Percentiles rank a stretch among this genome's conserved stretches.
Evolutionary conservation across 2,329 filamentous ascomycete species (phyloP).

Genomic region (Drechslera avenae): DNA sequence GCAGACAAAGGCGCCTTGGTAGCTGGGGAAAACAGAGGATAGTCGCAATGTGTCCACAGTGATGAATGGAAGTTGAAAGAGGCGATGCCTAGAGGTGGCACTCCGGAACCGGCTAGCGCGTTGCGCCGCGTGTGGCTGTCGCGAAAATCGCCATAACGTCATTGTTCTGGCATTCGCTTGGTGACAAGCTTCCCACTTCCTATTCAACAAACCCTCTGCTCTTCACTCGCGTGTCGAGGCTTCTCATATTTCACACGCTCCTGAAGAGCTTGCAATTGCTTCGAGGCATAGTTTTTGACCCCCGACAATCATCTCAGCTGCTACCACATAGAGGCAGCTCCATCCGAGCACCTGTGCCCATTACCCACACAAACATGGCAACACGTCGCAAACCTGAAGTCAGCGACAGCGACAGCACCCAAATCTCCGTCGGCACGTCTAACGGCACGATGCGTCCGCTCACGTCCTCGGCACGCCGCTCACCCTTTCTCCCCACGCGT

Average conservation of each 20-base stretch:
- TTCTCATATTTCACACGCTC: no score
- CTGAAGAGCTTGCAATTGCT: neutral
- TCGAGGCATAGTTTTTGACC: neutral
- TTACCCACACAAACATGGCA: slow-evolving; percentile 30
- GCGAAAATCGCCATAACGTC: slow-evolving; percentile 26
- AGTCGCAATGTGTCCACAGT: no score
- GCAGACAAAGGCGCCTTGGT: no score
- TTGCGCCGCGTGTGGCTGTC: slow-evolving; percentile 25
- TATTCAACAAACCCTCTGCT: neutral
- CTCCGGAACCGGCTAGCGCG: slow-evolving; percentile 19
- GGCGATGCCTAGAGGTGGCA: slow-evolving; percentile 3
- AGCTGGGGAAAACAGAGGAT: no score
- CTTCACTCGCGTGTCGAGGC: neutral
- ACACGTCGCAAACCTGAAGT: slow-evolving; percentile 40
- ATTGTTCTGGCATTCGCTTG: slow-evolving; percentile 20
- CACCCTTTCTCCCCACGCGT: slow-evolving; percentile 71
- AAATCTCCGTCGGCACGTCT: slow-evolving; percentile 34
- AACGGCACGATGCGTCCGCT: slow-evolving; percentile 28
- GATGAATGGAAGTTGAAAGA: neutral
- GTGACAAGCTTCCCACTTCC: slow-evolving; percentile 3
- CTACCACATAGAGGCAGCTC: slow-evolving; percentile 1
- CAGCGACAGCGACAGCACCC: slow-evolving; percentile 13
- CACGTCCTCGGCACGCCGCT: slow-evolving; percentile 39
- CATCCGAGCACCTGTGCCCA: neutral
- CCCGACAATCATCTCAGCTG: neutral